Percentiles rank a stretch among this genome's conserved stretches.
phyloP scores from a whole-genome alignment of 192 early-diverging fungal species.

The Umbelopsis sp. region DNA sequence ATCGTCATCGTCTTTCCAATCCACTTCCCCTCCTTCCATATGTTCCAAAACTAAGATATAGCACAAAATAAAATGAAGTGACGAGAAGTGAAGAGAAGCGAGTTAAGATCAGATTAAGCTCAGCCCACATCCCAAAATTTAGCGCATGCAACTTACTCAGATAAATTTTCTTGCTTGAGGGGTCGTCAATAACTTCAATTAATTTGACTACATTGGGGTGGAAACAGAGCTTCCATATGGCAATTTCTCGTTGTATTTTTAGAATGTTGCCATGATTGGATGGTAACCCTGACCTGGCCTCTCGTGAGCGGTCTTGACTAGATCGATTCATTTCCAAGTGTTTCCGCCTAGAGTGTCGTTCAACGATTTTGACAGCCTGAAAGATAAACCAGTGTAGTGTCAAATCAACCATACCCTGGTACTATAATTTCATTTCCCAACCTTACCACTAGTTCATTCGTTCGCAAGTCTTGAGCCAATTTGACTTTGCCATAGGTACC shows the following conservation, averaged over 20 bases:
- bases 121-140: background rate
- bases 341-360: conserved; percentile 60
- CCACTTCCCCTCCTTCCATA: conserved; percentile 91
- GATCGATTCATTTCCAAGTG: conserved; percentile 37
- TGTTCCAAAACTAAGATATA: conserved; percentile 66
- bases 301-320: conserved; percentile 21
- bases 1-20: conserved; percentile 77
- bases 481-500: conserved; percentile 98
- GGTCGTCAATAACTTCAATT: conserved; percentile 95
- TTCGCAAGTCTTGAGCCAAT: conserved; percentile 76
- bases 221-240: conserved; percentile 94
- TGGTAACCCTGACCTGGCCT: conserved; percentile 15
- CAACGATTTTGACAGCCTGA: conserved; percentile 74
- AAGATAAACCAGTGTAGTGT: conserved; percentile 10
- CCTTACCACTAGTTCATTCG: conserved; percentile 77
- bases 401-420: background rate
- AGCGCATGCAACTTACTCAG: conserved; percentile 53
- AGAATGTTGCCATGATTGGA: conserved; percentile 58
- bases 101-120: no score
- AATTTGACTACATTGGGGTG: conserved; percentile 92
- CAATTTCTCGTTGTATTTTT: conserved; percentile 94
- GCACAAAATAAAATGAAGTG: conserved; percentile 12
- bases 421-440: background rate
- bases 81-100: no score
- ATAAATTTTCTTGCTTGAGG: conserved; percentile 88